Percentiles rank a stretch among this genome's conserved stretches.
phyloP scores from a whole-genome alignment of 805 yeast genomes.

The Hanseniaspora osmophila region DNA sequence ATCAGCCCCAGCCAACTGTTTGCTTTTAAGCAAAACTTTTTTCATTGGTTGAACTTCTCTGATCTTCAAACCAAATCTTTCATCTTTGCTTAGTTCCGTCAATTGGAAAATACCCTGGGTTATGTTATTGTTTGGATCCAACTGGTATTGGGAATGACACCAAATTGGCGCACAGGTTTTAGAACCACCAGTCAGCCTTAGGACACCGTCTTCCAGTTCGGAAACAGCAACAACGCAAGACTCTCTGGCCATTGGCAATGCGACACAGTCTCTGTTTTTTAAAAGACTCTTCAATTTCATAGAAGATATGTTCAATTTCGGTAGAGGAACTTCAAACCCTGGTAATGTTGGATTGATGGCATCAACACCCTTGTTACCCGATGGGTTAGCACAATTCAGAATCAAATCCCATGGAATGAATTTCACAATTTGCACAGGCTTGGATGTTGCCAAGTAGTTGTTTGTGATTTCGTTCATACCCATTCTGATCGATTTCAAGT shows the following conservation, averaged over 20 bases:
- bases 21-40: slow-evolving; percentile 5
- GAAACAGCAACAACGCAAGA: slow-evolving; percentile 54
- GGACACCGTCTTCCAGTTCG: slow-evolving; percentile 23
- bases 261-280: slow-evolving; percentile 32
- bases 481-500: slow-evolving; percentile 47
- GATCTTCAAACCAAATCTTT: slow-evolving; percentile 52
- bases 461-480: slow-evolving; percentile 73
- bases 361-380: slow-evolving; percentile 55
- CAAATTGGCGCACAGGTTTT: slow-evolving; percentile 62
- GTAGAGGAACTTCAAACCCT: slow-evolving; percentile 64
- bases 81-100: slow-evolving; percentile 47
- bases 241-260: slow-evolving; percentile 61
- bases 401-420: slow-evolving; percentile 59
- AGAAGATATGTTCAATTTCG: slow-evolving; percentile 58
- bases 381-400: slow-evolving; percentile 47
- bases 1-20: neutral
- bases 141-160: slow-evolving; percentile 68
- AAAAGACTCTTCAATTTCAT: slow-evolving; percentile 50
- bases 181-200: slow-evolving; percentile 73
- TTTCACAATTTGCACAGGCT: slow-evolving; percentile 58
- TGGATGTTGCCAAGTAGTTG: slow-evolving; percentile 61
- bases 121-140: slow-evolving; percentile 32
- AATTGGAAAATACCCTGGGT: slow-evolving; percentile 38
- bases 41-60: slow-evolving; percentile 51
- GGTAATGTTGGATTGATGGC: slow-evolving; percentile 52